Conservation (phyloP, 805 yeast genomes). For the Candida vaughaniae region DNA sequence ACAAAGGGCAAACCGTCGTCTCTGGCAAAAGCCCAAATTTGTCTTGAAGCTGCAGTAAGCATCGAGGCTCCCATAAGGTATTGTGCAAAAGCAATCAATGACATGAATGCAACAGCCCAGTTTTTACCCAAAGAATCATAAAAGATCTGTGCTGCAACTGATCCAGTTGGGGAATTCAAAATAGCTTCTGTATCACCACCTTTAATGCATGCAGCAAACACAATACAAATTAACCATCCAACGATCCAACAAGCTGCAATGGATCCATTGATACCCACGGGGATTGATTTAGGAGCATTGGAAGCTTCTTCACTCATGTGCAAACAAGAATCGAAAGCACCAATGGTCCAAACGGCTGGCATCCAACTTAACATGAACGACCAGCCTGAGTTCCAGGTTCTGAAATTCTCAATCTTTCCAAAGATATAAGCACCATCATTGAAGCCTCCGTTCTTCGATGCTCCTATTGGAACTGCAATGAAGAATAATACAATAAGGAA, state of each 20-base stretch:
- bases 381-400: constrained; percentile 46
- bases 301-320: constrained; percentile 73
- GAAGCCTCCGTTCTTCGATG: constrained; percentile 27
- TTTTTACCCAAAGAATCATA: constrained; percentile 59
- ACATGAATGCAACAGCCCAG: constrained; percentile 66
- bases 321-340: constrained; percentile 69
- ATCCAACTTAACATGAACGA: constrained; percentile 55
- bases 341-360: constrained; percentile 76
- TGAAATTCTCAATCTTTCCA: constrained; percentile 48
- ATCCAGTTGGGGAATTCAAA: constrained; percentile 49
- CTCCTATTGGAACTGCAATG: constrained; percentile 67
- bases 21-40: constrained; percentile 73
- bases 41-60: constrained; percentile 65
- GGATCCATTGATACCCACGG: constrained; percentile 62
- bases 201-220: constrained; percentile 53
- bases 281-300: constrained; percentile 61
- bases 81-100: constrained; percentile 57
- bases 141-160: constrained; percentile 65
- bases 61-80: constrained; percentile 68
- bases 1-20: constrained; percentile 76
- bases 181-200: constrained; percentile 42
- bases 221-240: constrained; percentile 57
- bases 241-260: constrained; percentile 54
- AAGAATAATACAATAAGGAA: constrained; percentile 52
- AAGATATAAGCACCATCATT: constrained; percentile 46